These are phyloP conservation scores for Lyophyllum shimeji DNA, from an alignment of 768 basidiomycete species.

Conservation along the genomic window DNA sequence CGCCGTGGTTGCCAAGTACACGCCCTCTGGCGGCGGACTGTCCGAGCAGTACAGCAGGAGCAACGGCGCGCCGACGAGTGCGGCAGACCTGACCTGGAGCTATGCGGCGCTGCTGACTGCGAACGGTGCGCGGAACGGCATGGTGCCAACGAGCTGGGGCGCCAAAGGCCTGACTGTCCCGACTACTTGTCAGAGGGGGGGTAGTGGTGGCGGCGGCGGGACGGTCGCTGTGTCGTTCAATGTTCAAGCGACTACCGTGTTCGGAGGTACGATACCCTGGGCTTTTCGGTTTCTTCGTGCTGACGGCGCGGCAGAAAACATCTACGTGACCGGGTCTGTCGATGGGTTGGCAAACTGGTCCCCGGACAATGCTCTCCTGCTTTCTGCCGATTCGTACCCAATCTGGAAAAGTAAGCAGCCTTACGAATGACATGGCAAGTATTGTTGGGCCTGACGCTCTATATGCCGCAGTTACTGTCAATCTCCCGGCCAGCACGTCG, in stretches of 20 bases:
- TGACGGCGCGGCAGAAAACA: conserved; percentile 48
- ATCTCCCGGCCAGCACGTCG: conserved; percentile 49
- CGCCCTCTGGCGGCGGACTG: conserved; percentile 59
- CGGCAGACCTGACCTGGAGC: conserved; percentile 73
- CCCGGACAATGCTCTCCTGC: conserved; percentile 49
- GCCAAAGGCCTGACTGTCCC: conserved; percentile 56
- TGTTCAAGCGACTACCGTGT: conserved; percentile 57
- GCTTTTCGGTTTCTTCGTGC: background rate
- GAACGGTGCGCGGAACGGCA: conserved; percentile 50
- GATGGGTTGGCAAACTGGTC: conserved; percentile 61
- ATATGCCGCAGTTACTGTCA: conserved; percentile 52
- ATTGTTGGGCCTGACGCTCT: background rate
- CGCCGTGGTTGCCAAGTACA: conserved; percentile 54
- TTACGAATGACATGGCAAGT: background rate
- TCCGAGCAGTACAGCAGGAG: conserved; percentile 60
- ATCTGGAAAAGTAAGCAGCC: conserved; percentile 60
- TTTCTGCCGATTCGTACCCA: conserved; percentile 60
- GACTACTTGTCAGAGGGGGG: conserved; percentile 36
- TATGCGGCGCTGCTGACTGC: conserved; percentile 70
- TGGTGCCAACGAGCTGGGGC: conserved; percentile 59
- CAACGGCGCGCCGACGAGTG: conserved; percentile 54
- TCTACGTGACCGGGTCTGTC: conserved; percentile 65
- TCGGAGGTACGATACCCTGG: conserved; percentile 44
- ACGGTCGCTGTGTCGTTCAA: conserved; percentile 62
- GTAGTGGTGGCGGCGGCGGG: conserved; percentile 17